These are phyloP conservation scores for Hyparrhenia diplandra DNA, from an alignment of 176 grass and related monocot genomes.

Conservation along the genomic window DNA sequence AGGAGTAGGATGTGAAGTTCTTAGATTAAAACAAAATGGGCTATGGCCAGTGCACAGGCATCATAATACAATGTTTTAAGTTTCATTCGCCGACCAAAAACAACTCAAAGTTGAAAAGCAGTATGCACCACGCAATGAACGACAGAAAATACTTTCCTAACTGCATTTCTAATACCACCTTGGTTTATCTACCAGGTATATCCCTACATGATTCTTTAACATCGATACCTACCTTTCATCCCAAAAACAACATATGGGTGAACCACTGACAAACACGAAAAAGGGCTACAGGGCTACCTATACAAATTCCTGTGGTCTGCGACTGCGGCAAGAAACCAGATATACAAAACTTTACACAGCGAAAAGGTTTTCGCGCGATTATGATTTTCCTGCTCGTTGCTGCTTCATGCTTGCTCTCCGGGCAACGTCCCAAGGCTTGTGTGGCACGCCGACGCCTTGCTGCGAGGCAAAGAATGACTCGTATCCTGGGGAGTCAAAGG, in stretches of 20 bases:
- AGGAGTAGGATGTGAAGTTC: no score
- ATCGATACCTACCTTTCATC: slow-evolving; percentile 24
- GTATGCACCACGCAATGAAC: background rate
- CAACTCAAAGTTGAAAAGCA: background rate
- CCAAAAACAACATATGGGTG: slow-evolving; percentile 24
- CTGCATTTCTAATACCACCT: background rate
- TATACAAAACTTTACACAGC: slow-evolving; percentile 66
- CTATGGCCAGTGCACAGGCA: no score
- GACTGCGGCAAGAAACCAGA: slow-evolving; percentile 32
- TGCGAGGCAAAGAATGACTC: slow-evolving; percentile 95
- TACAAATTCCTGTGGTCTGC: slow-evolving; percentile 48
- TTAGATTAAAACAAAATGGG: no score
- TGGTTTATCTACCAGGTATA: background rate
- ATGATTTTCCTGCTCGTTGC: slow-evolving; percentile 21
- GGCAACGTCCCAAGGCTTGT: slow-evolving; percentile 85
- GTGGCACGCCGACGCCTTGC: slow-evolving; percentile 63
- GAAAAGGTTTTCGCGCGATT: background rate
- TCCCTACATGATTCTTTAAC: background rate
- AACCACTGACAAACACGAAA: slow-evolving; percentile 24
- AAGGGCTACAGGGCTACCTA: slow-evolving; percentile 47
- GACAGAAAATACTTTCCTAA: background rate
- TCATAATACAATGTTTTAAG: background rate
- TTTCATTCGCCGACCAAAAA: background rate
- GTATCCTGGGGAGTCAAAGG: slow-evolving; percentile 90
- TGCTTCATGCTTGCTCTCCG: slow-evolving; percentile 90